phyloP scores from a whole-genome alignment of 2,329 filamentous ascomycete species.

The Aureobasidium sp. region DNA sequence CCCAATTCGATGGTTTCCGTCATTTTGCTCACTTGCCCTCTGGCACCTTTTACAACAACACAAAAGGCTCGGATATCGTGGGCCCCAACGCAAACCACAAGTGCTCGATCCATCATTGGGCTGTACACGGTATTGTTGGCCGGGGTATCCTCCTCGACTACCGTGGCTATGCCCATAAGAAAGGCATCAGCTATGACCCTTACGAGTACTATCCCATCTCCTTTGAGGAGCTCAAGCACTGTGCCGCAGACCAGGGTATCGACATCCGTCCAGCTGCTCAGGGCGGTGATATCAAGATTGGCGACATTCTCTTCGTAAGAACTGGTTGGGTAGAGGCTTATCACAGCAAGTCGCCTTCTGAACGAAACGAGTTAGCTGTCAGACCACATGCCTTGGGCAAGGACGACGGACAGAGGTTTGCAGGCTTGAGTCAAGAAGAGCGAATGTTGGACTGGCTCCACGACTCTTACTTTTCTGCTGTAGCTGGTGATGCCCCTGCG shows the following conservation, averaged over 20 bases:
- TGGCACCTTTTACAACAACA: slow-evolving; percentile 35
- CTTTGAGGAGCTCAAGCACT: slow-evolving; percentile 44
- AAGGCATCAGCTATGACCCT: slow-evolving; percentile 37
- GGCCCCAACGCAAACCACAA: slow-evolving; percentile 35
- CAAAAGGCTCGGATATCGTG: slow-evolving; percentile 34
- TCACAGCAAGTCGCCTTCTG: slow-evolving; percentile 48
- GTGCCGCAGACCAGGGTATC: slow-evolving; percentile 51
- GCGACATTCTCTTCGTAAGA: slow-evolving; percentile 53
- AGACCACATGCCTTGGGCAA: slow-evolving; percentile 38
- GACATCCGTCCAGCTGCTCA: slow-evolving; percentile 46
- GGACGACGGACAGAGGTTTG: slow-evolving; percentile 22
- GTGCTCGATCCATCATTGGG: slow-evolving; percentile 39
- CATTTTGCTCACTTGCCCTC: slow-evolving; percentile 39
- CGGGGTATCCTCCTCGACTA: slow-evolving; percentile 39
- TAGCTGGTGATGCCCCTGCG: slow-evolving; percentile 53
- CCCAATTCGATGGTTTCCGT: slow-evolving; percentile 40
- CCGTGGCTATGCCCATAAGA: slow-evolving; percentile 32
- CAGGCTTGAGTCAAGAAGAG: slow-evolving; percentile 4
- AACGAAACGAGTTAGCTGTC: slow-evolving; percentile 30
- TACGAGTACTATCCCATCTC: slow-evolving; percentile 36
- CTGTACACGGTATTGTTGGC: slow-evolving; percentile 36
- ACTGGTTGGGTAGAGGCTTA: slow-evolving; percentile 56
- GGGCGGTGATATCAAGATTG: slow-evolving; percentile 48
- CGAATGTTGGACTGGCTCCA: slow-evolving; percentile 31
- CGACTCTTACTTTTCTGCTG: slow-evolving; percentile 48